Evolutionary conservation across 2,329 filamentous ascomycete genomes (phyloP).

Genomic region (Trichoderma simmonsii): DNA sequence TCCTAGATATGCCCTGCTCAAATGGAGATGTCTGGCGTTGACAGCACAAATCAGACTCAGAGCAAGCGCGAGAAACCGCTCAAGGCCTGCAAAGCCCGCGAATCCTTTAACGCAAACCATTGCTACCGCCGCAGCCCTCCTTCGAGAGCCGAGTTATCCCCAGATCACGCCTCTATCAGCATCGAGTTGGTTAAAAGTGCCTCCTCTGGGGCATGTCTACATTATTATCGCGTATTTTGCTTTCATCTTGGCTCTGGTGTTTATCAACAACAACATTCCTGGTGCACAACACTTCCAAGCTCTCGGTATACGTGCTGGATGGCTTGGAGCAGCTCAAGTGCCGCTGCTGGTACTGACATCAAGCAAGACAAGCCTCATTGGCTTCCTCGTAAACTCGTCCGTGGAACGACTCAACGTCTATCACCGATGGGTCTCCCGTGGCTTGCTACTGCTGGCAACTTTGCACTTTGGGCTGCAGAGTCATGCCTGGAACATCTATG

Average conservation of each 20-base stretch:
- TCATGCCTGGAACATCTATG: conserved; percentile 1
- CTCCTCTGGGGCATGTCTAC: background rate
- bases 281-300: conserved; percentile 2
- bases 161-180: background rate
- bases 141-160: background rate
- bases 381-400: background rate
- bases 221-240: background rate
- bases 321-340: background rate
- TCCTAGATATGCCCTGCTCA: background rate
- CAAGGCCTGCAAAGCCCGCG: background rate
- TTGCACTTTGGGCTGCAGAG: background rate
- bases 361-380: background rate
- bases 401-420: conserved; percentile 2
- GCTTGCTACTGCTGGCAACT: background rate
- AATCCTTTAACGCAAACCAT: background rate
- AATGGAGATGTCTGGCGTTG: background rate
- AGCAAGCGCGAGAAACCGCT: background rate
- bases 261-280: background rate
- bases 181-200: background rate
- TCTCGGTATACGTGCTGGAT: conserved; percentile 6
- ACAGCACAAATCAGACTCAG: background rate
- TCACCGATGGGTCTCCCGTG: conserved; percentile 2
- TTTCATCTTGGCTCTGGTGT: background rate
- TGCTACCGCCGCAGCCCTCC: background rate
- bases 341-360: background rate